Evolutionary conservation across 768 basidiomycete species (phyloP).

Genomic region (Rubroboletus pulcherrimus): DNA sequence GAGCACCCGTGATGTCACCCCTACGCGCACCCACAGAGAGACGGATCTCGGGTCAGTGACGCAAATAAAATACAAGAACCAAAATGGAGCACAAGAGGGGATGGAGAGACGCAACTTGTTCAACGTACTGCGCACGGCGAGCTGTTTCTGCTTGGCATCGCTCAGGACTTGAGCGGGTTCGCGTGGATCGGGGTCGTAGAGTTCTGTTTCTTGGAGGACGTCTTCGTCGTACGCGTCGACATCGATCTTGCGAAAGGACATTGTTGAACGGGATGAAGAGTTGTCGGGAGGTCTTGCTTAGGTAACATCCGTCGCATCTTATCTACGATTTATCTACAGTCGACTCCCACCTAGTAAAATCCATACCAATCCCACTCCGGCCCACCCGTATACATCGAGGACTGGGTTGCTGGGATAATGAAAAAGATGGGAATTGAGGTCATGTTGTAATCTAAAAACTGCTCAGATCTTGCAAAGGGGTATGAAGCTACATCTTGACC

Average conservation of each 20-base stretch:
- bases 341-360: too few species aligned
- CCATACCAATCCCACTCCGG: too few species aligned
- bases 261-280: conserved; percentile 24
- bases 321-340: background rate
- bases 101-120: conserved; percentile 54
- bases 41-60: background rate
- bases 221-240: conserved; percentile 95
- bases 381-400: too few species aligned
- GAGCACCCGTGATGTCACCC: conserved; percentile 71
- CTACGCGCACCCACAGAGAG: conserved; percentile 36
- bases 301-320: background rate
- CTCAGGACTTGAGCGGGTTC: conserved; percentile 67
- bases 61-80: background rate
- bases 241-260: conserved; percentile 89
- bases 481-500: too few species aligned
- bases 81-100: background rate
- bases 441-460: too few species aligned
- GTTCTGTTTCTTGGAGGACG: conserved; percentile 74
- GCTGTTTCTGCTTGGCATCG: conserved; percentile 74
- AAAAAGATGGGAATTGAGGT: too few species aligned
- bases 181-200: conserved; percentile 83
- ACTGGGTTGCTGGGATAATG: too few species aligned
- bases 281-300: background rate
- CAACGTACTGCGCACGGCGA: conserved; percentile 65
- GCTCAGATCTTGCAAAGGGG: too few species aligned